Evolutionary conservation across 768 basidiomycete species (phyloP), one percentile per base, ranked within the genome.

Genomic region (Harrya chromipes): DNA sequence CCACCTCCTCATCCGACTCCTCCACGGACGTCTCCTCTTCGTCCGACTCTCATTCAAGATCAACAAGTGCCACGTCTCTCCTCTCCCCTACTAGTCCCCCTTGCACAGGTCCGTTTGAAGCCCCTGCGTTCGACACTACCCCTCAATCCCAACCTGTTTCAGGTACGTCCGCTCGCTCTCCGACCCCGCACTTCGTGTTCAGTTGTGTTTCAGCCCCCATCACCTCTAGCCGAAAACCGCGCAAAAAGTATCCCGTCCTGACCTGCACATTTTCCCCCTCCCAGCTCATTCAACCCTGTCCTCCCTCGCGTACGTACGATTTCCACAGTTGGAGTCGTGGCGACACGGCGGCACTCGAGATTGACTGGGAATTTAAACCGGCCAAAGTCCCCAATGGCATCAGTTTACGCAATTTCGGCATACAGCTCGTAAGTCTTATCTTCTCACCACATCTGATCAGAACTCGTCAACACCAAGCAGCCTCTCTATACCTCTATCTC

Each of bases 401-500:
- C 50, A 86, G 83, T 52, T 70, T 90, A 60, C 75, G 93, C 56
- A 92, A 94, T 72, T 93, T 94, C 65, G 88, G 89, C 24, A 87
- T 92, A 51, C 93, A 94, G 67, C 81, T 87, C 57, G 87, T 91
- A 63, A 75, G 89, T 83, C 12, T 26, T 20, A 10, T 52, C 46
- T 33, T 33, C 16, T 33, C 12, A 2, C 31, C 38, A 44, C 13
- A 1, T 40, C 17, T 19, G 6, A 23, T 50, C 40, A 31, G 27
- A 24, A n/a, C 35, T 29, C 42, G 21, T 37, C 21, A 40, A 65
- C 50, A n/a, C 42, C 52, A 29, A 42, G 12, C 24, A 90, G 90
- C 82, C 88, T 38, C 87, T 94, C 49, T 91, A 90, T 58, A 84
- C 86, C 2, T 86, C 90, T 7, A 74, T 95, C n/a, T 91, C 90